Evolutionary conservation across 768 basidiomycete species (phyloP), one percentile per base, ranked within the genome.

Genomic region (Stropharia rugosoannulata): DNA sequence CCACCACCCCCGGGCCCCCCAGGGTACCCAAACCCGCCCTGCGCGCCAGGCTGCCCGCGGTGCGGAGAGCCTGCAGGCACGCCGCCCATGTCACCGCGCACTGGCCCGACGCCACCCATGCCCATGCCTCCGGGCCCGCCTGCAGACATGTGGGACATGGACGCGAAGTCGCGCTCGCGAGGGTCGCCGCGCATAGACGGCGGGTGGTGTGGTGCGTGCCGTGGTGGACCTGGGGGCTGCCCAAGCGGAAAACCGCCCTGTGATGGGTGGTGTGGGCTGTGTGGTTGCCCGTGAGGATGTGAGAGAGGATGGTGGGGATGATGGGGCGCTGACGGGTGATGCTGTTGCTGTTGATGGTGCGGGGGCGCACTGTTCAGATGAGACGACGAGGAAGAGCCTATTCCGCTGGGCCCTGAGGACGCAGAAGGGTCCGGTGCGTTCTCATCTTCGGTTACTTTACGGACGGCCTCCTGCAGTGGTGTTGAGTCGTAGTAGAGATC

Each of bases 401-500:
- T 32, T 32, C 7, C 29, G 29, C 29, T 32, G 29, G 64, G 63
- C 44, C 65, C 65, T 51, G 27, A 41, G 5, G 55, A 9, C 16
- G 49, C 15, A 22, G 22, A 22, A 4, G 22, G 22, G 11, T 73
- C 74, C 44, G 72, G 68, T 15, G 66, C 69, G 22, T 69, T 70
- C 59, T 81, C 80, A 46, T 75, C 73, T 41, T 80, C 79, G 44
- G 67, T 68, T 51, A 75, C 72, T 55, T 76, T 78, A 59, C 79
- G 81, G 40, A 82, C 68, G 25, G 79, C 73, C 58, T 86, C 78
- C 12, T 78, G 71, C 5, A 91, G 79, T 4, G 75, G 76, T 10
- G 84, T 80, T 11, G 90, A 79, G 67, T 93, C 81, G 51, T 87
- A 93, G 66, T 89, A 90, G 15, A 93, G 72, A 16, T 84, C 79